phyloP scores from a whole-genome alignment of 2,329 filamentous ascomycete genomes.

The Sporothrix mexicana region DNA sequence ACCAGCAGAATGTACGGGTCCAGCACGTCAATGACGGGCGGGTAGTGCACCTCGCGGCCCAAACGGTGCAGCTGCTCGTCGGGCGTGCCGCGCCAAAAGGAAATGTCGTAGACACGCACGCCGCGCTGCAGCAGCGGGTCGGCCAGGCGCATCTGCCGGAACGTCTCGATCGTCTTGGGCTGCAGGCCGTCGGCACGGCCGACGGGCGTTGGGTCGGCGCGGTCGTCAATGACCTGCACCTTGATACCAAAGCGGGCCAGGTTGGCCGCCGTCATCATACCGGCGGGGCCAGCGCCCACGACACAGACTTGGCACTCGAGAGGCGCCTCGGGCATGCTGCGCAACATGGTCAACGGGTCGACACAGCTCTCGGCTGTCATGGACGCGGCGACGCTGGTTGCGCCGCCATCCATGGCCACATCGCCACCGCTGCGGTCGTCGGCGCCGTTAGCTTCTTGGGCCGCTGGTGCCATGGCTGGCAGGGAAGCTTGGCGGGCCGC shows the following conservation, averaged over 20 bases:
- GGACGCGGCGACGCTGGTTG: conserved; percentile 42
- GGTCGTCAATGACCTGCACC: conserved; percentile 29
- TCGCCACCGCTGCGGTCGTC: conserved; percentile 37
- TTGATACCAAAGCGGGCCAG: conserved; percentile 64
- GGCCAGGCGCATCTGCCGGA: conserved; percentile 75
- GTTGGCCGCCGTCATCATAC: conserved; percentile 53
- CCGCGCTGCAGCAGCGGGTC: conserved; percentile 70
- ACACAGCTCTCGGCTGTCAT: conserved; percentile 46
- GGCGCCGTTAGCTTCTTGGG: conserved; percentile 40
- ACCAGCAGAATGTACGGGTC: conserved; percentile 62
- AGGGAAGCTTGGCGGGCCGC: conserved; percentile 15
- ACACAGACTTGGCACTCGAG: conserved; percentile 49
- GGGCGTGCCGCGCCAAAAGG: conserved; percentile 70
- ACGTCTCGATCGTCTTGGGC: conserved; percentile 78
- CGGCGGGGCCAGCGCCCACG: conserved; percentile 62
- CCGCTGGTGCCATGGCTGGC: conserved; percentile 47
- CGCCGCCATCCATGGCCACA: conserved; percentile 42
- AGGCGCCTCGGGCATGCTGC: conserved; percentile 45
- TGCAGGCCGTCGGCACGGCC: conserved; percentile 73
- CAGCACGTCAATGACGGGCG: conserved; percentile 57
- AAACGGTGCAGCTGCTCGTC: conserved; percentile 55
- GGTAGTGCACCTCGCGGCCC: conserved; percentile 67
- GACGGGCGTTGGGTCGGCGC: conserved; percentile 45
- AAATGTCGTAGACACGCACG: conserved; percentile 74
- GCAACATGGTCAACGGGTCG: conserved; percentile 56